phyloP scores from a whole-genome alignment of 2,329 filamentous ascomycete species.

The Aspergillus piperis region DNA sequence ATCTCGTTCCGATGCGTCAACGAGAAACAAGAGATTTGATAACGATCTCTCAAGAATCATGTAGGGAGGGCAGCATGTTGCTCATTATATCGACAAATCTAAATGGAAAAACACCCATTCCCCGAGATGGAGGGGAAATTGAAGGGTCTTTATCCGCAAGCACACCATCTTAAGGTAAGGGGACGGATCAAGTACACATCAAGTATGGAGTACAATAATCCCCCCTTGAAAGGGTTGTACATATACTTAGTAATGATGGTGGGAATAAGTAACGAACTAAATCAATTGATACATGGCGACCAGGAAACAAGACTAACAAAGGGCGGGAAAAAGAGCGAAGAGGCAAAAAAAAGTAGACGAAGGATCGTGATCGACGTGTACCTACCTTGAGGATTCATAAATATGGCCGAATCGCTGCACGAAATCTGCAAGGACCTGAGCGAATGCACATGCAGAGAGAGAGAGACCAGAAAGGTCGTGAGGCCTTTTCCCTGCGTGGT shows the following conservation, averaged over 20 bases:
- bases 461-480: slow-evolving; percentile 5
- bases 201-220: background rate
- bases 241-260: background rate
- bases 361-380: background rate
- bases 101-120: background rate
- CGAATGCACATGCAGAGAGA: slow-evolving; percentile 18
- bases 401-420: slow-evolving; percentile 19
- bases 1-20: background rate
- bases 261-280: background rate
- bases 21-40: background rate
- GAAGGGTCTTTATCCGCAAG: background rate
- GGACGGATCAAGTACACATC: background rate
- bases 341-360: background rate
- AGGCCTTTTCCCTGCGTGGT: slow-evolving; percentile 16
- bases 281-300: background rate
- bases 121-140: background rate
- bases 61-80: background rate
- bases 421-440: slow-evolving; percentile 34
- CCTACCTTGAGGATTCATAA: background rate
- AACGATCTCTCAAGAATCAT: background rate
- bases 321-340: background rate
- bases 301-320: background rate
- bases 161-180: slow-evolving; percentile 3
- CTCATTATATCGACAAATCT: background rate
- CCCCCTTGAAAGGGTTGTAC: background rate